These are phyloP conservation scores for Phytophthora uliginosa DNA, from an alignment of 352 stramenopile species.

Conservation along the genomic window DNA sequence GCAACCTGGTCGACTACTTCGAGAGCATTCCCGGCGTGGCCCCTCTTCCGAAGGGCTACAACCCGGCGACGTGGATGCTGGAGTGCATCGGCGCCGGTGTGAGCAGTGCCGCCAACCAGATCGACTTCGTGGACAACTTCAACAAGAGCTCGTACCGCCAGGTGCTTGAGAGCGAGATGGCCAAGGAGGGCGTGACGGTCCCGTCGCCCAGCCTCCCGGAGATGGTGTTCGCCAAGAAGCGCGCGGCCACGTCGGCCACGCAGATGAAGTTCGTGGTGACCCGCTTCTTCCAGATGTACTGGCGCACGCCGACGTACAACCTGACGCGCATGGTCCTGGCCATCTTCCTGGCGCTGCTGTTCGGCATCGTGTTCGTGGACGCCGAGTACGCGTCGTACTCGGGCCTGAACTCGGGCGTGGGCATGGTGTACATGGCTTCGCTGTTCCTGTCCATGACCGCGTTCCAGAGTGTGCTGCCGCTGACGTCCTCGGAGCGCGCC, in stretches of 20 bases:
- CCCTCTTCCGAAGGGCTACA: slow-evolving; percentile 42
- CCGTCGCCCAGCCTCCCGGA: slow-evolving; percentile 16
- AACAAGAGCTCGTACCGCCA: too few species aligned
- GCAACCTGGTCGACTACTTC: too few species aligned
- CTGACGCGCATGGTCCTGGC: slow-evolving; percentile 70
- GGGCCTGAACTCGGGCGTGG: slow-evolving; percentile 52
- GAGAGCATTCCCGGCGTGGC: too few species aligned
- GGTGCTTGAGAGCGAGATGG: too few species aligned
- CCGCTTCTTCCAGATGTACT: slow-evolving; percentile 51
- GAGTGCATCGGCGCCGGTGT: slow-evolving; percentile 39
- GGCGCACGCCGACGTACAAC: slow-evolving; percentile 77
- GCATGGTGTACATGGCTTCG: slow-evolving; percentile 64
- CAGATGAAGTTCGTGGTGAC: slow-evolving; percentile 42
- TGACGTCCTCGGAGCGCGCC: slow-evolving; percentile 72
- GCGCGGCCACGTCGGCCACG: slow-evolving; percentile 25
- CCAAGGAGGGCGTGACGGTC: too few species aligned
- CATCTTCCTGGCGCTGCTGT: slow-evolving; percentile 70
- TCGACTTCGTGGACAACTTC: too few species aligned
- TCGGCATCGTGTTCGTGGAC: slow-evolving; percentile 69
- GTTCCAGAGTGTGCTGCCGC: slow-evolving; percentile 71
- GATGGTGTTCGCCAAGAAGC: slow-evolving; percentile 40
- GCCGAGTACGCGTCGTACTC: slow-evolving; percentile 45
- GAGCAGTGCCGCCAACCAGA: slow-evolving; percentile 7
- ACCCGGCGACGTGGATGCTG: slow-evolving; percentile 66
- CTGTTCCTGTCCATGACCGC: slow-evolving; percentile 77